Percentiles rank a stretch among this genome's conserved stretches.
phyloP scores from a whole-genome alignment of 305 asterid species.

The Fraxinus nigra region DNA sequence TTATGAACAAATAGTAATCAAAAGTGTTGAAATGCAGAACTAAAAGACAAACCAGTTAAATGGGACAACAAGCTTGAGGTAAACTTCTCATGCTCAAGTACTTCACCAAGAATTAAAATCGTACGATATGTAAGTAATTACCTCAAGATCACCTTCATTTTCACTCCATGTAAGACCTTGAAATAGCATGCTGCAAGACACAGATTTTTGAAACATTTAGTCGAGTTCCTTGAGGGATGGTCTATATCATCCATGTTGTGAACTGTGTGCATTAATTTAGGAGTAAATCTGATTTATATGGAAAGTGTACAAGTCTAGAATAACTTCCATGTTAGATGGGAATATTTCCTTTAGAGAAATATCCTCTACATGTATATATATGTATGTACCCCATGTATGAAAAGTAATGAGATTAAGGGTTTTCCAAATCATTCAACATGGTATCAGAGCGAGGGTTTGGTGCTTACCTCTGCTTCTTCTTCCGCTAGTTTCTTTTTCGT shows the following conservation, averaged over 20 bases:
- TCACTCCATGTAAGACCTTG: constrained; percentile 84
- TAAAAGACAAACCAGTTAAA: constrained; percentile 19
- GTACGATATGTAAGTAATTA: constrained; percentile 26
- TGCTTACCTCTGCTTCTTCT: too few relatives aligned
- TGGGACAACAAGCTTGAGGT: constrained; percentile 1
- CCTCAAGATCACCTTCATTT: constrained; percentile 94
- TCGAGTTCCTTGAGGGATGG: neutral
- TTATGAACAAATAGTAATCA: neutral
- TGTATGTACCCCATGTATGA: too few relatives aligned
- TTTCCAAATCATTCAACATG: too few relatives aligned
- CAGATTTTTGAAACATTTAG: constrained; percentile 20
- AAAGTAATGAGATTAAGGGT: too few relatives aligned
- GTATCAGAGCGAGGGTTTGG: too few relatives aligned
- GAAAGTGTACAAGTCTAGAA: too few relatives aligned
- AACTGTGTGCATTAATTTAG: too few relatives aligned
- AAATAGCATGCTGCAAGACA: constrained; percentile 78
- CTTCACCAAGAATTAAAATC: constrained; percentile 8
- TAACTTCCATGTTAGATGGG: too few relatives aligned
- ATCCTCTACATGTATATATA: too few relatives aligned
- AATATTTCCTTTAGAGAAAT: too few relatives aligned
- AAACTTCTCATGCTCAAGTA: neutral
- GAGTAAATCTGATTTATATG: too few relatives aligned
- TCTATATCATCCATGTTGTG: neutral
- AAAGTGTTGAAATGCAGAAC: neutral
- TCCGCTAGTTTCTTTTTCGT: too few relatives aligned